Conservation (phyloP, 164 flowering plant genomes). For the Nymphaea colorata region DNA sequence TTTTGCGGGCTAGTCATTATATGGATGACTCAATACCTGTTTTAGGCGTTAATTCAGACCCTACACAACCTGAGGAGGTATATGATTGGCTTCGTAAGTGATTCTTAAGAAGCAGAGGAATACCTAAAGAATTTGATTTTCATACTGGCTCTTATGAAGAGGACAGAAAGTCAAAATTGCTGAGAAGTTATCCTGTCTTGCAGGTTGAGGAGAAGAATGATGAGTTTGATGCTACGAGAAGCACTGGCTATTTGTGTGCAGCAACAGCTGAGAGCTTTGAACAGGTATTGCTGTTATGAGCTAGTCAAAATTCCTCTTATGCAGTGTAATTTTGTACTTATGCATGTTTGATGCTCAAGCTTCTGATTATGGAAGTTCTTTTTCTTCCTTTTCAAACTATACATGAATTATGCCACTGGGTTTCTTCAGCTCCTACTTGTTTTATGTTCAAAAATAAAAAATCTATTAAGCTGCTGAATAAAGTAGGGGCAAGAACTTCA, state of each 20-base stretch:
- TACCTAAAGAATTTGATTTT: too few relatives aligned
- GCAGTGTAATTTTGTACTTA: not conserved
- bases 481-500: too few relatives aligned
- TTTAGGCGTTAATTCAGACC: constrained; percentile 93
- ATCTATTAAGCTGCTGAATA: too few relatives aligned
- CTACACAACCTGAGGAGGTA: constrained; percentile 76
- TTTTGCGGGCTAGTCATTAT: constrained; percentile 84
- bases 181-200: not conserved
- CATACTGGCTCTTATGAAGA: not conserved
- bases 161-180: not conserved
- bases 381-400: too few relatives aligned
- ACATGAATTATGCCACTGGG: too few relatives aligned
- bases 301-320: not conserved
- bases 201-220: constrained; percentile 54
- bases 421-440: too few relatives aligned
- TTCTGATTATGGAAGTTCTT: too few relatives aligned
- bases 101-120: not conserved
- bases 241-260: constrained; percentile 92
- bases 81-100: not conserved
- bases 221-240: constrained; percentile 84
- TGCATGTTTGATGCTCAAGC: not conserved
- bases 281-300: constrained; percentile 26
- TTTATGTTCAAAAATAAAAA: too few relatives aligned
- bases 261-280: constrained; percentile 72
- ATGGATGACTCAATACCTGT: constrained; percentile 77